These are phyloP conservation scores for Lathyrus oleraceus DNA, from an alignment of 306 rosid genomes.

Conservation along the genomic window DNA sequence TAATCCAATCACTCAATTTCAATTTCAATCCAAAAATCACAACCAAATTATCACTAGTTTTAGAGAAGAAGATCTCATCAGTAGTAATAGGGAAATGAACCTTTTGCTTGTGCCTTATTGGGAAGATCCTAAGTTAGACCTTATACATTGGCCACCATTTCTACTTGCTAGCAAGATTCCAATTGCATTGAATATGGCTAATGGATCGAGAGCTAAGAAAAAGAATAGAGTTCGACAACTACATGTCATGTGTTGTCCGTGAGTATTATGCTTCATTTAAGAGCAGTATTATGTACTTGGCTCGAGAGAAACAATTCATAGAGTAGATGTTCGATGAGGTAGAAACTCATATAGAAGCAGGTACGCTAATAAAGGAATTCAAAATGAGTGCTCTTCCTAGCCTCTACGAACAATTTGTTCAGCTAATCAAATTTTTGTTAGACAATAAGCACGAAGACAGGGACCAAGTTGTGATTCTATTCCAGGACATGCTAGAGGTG, in stretches of 20 bases:
- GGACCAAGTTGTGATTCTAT: too few species aligned
- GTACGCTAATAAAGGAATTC: slow-evolving; percentile 49
- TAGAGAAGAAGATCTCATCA: too few species aligned
- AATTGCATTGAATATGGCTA: too few species aligned
- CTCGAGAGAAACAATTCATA: too few species aligned
- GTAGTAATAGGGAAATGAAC: slow-evolving; percentile 95
- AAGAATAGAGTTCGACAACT: slow-evolving; percentile 65
- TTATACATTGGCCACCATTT: slow-evolving; percentile 96
- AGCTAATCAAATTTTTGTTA: slow-evolving; percentile 66
- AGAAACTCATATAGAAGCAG: slow-evolving; percentile 46
- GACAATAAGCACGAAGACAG: too few species aligned
- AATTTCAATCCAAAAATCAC: too few species aligned
- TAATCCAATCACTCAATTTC: too few species aligned
- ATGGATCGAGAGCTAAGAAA: slow-evolving; percentile 83
- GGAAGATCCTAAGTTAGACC: slow-evolving; percentile 86
- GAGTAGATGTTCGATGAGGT: slow-evolving; percentile 66
- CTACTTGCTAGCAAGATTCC: slow-evolving; percentile 99
- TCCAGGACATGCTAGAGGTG: too few species aligned
- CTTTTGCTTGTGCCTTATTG: slow-evolving; percentile 97
- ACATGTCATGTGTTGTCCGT: slow-evolving; percentile 90
- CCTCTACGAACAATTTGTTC: slow-evolving; percentile 74
- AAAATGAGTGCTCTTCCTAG: slow-evolving; percentile 94
- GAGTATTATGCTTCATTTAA: slow-evolving; percentile 91
- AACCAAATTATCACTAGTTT: too few species aligned
- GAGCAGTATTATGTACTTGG: slow-evolving; percentile 67